Conservation (phyloP, 2,329 filamentous ascomycete species). For the Arthrinium phaeospermum region DNA sequence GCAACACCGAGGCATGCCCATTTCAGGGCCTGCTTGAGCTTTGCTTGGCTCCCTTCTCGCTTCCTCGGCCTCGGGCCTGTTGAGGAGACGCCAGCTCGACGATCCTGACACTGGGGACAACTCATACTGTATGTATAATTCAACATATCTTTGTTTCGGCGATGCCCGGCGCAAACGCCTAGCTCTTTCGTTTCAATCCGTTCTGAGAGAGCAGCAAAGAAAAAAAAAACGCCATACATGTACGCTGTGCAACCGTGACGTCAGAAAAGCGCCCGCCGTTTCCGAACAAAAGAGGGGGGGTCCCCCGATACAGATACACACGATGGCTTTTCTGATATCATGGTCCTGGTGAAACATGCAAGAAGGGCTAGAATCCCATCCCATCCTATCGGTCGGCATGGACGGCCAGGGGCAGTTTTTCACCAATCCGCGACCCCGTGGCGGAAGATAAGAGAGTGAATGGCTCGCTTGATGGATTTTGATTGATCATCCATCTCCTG, state of each 20-base stretch:
- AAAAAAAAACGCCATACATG: background rate
- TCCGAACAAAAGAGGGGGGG: background rate
- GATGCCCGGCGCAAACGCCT: background rate
- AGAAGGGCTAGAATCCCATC: constrained; percentile 1
- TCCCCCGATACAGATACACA: background rate
- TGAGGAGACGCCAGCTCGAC: background rate
- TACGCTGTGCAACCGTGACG: constrained; percentile 4
- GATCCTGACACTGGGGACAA: background rate
- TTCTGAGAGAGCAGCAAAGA: background rate
- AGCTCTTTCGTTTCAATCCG: background rate
- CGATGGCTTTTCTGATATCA: background rate
- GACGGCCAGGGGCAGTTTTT: background rate
- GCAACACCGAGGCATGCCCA: constrained; percentile 13
- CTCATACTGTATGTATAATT: background rate
- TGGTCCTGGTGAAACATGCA: constrained; percentile 4
- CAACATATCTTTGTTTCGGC: background rate
- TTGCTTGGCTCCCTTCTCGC: background rate
- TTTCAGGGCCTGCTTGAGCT: background rate
- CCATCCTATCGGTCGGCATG: background rate
- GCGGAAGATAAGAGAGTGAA: constrained; percentile 2
- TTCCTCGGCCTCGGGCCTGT: constrained; percentile 5
- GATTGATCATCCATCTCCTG: background rate
- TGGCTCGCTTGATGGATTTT: background rate
- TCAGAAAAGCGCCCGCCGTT: constrained; percentile 4
- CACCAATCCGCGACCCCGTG: constrained; percentile 9